Percentiles rank a stretch among this genome's conserved stretches.
Conservation (phyloP, 2,329 filamentous ascomycete genomes). For the Monilinia laxa region DNA sequence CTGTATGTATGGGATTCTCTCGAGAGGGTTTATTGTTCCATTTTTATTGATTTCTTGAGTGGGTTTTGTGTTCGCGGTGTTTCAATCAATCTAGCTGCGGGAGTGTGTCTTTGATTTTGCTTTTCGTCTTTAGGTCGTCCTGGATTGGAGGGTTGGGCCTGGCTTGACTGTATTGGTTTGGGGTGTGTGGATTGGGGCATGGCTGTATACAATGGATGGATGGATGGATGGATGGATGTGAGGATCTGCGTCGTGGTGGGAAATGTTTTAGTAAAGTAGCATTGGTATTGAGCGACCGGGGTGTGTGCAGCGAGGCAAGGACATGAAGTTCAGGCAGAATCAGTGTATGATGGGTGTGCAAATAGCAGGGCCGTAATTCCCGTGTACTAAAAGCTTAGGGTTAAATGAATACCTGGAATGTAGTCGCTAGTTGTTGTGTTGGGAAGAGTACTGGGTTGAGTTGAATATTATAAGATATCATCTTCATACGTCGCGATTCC, state of each 20-base stretch:
- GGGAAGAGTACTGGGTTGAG: no score
- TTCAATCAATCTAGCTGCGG: neutral
- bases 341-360: no score
- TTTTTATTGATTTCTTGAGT: neutral
- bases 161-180: conserved; percentile 15
- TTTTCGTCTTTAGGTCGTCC: neutral
- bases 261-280: neutral
- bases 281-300: neutral
- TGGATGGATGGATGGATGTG: conserved; percentile 13
- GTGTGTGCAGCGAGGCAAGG: neutral
- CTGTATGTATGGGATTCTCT: conserved; percentile 2
- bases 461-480: no score
- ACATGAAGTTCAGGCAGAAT: no score
- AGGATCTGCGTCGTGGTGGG: neutral
- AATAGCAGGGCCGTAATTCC: no score
- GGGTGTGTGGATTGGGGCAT: neutral
- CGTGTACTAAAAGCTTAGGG: no score
- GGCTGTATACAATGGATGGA: conserved; percentile 13
- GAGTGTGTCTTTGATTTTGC: neutral
- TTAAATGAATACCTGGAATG: no score
- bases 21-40: neutral
- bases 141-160: neutral
- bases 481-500: no score
- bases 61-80: conserved; percentile 5
- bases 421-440: no score